Evolutionary conservation across 2,329 filamentous ascomycete species (phyloP), one percentile per base, ranked within the genome.

Genomic region (Diaporthe caulivora): DNA sequence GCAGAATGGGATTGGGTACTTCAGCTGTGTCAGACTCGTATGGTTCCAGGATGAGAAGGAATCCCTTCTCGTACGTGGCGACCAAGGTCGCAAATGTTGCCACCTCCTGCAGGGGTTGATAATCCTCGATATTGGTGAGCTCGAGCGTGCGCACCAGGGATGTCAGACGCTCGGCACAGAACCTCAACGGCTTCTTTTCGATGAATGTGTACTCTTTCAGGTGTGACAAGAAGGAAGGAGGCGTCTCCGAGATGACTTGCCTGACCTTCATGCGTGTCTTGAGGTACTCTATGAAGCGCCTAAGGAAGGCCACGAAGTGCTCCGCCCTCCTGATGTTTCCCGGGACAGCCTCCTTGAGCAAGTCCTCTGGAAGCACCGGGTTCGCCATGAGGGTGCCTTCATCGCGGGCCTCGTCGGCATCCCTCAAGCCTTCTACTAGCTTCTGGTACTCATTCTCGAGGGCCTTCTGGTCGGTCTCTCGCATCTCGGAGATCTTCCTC

Each of bases 341-440:
- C 0, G 97, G 97, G 0, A 99, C 94, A 0, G 97, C 97, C 84
- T 99, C 97, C 81, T 96, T 97, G 8, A 99, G 89, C 11, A 99
- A 86, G 80, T 99, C 97, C 78, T 98, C 95, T 0, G 97, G 97
- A 17, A 99, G 85, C 21, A 94, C 95, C 34, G 97, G 97, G 81
- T 98, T 99, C 37, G 96, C 90, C 94, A 99, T 98, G 81, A 99
- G 98, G 0, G 95, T 93, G 81, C 98, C 96, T 82, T 99, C 97
- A 78, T 97, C 92, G 73, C 95, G 91, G 55, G 94, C 94, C 82
- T 98, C 94, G 75, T 98, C 95, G 34, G 94, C 94, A 77, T 95
- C 95, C 74, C 95, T 89, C 9, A 99, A 85, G 0, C 97, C 97
- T 80, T 98, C 94, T 0, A 99, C 96, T 2, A 99, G 88, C 82